phyloP scores from a whole-genome alignment of 2,329 filamentous ascomycete genomes.

The Fusarium sp. region DNA sequence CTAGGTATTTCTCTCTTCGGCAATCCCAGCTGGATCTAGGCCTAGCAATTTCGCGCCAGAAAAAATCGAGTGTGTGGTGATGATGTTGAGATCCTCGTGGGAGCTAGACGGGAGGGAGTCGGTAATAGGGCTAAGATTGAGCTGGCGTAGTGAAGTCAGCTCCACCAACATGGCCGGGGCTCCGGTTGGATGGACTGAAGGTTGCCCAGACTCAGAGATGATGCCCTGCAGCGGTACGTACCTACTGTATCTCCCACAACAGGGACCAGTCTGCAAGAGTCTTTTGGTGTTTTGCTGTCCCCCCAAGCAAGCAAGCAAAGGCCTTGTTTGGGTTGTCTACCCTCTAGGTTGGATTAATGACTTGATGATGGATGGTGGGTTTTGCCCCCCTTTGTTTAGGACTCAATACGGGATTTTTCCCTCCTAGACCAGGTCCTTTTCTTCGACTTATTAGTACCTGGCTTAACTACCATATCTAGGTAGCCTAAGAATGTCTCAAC shows the following conservation, averaged over 20 bases:
- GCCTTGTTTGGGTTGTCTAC: conserved; percentile 10
- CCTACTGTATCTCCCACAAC: not conserved
- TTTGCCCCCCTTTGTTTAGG: conserved; percentile 29
- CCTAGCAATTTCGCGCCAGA: conserved; percentile 34
- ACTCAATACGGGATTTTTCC: conserved; percentile 17
- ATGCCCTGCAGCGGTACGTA: conserved; percentile 33
- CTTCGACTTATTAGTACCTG: not conserved
- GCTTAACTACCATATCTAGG: conserved; percentile 16
- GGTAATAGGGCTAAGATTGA: conserved; percentile 46
- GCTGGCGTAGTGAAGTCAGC: conserved; percentile 39
- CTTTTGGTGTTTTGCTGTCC: conserved; percentile 3
- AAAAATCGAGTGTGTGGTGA: conserved; percentile 37
- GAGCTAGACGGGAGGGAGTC: conserved; percentile 42
- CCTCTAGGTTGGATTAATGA: conserved; percentile 16
- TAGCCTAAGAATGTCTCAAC: conserved; percentile 39
- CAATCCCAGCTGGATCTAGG: conserved; percentile 16
- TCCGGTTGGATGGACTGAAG: conserved; percentile 37
- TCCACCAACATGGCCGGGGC: conserved; percentile 43
- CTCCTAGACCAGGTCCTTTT: conserved; percentile 24
- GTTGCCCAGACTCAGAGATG: conserved; percentile 28
- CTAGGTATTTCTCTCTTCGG: conserved; percentile 15
- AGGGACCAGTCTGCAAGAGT: conserved; percentile 2
- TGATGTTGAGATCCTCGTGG: conserved; percentile 40
- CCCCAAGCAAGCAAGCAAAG: conserved; percentile 3
- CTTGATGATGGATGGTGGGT: conserved; percentile 39